These are phyloP conservation scores for Antitrichia curtipendula DNA, from an alignment of 225 moss, liverwort and hornwort species.

Conservation along the genomic window DNA sequence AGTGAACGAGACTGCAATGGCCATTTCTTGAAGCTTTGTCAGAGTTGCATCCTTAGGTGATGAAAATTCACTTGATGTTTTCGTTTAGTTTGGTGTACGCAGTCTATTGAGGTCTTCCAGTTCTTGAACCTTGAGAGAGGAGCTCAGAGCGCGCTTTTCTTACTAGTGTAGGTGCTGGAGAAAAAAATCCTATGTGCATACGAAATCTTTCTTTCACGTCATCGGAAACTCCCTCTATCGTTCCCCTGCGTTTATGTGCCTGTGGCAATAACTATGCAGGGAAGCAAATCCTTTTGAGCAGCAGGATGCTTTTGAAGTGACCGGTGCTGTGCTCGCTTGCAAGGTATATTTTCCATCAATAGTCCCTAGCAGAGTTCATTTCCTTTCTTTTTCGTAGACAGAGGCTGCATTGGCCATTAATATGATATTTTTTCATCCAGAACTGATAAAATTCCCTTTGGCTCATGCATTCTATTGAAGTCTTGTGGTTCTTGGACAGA, in stretches of 20 bases:
- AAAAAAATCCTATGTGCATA: neutral
- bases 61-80: neutral
- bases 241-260: neutral
- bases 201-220: neutral
- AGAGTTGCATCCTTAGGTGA: neutral
- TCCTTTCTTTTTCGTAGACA: neutral
- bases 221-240: neutral
- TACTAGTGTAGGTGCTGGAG: neutral
- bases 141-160: neutral
- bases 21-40: neutral
- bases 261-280: neutral
- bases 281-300: neutral
- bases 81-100: neutral
- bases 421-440: neutral
- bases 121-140: neutral
- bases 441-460: neutral
- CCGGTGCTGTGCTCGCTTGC: neutral
- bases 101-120: neutral
- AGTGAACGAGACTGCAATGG: neutral
- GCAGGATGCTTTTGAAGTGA: neutral
- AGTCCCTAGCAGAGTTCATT: neutral
- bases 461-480: neutral
- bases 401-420: neutral
- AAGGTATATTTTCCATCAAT: neutral
- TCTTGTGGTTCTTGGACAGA: neutral